Conservation (phyloP, 2,329 filamentous ascomycete species). For the Pseudogymnoascus sp. region DNA sequence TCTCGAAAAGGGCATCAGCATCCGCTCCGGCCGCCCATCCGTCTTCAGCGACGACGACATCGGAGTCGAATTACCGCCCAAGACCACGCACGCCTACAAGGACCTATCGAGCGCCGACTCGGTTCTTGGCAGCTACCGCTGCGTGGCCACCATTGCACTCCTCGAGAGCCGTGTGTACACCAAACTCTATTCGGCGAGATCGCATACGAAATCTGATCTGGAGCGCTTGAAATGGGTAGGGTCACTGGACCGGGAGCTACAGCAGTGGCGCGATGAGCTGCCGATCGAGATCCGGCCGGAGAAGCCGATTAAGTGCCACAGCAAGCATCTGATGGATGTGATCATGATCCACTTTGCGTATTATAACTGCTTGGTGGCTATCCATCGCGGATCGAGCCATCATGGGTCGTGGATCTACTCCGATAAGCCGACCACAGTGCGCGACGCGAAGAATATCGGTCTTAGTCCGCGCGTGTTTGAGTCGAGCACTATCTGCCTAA, state of each 20-base stretch:
- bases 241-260: constrained; percentile 19
- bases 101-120: neutral
- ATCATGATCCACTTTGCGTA: constrained; percentile 21
- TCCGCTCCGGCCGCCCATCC: constrained; percentile 19
- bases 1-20: constrained; percentile 16
- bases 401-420: constrained; percentile 12
- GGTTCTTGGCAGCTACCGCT: constrained; percentile 6
- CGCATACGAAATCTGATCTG: constrained; percentile 17
- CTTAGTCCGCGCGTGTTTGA: neutral
- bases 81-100: constrained; percentile 15
- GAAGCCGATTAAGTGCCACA: constrained; percentile 14
- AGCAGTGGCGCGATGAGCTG: constrained; percentile 19
- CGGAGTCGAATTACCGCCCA: constrained; percentile 18
- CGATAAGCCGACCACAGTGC: neutral
- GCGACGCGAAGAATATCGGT: neutral
- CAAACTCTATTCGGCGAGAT: constrained; percentile 20
- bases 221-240: constrained; percentile 18
- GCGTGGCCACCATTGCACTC: constrained; percentile 14
- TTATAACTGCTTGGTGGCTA: constrained; percentile 17
- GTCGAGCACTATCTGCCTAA: neutral
- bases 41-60: constrained; percentile 22
- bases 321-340: constrained; percentile 15
- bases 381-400: constrained; percentile 18
- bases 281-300: constrained; percentile 22
- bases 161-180: constrained; percentile 19